Base-by-base conservation (phyloP, 1,284 basidiomycete species). In the Moesziomyces antarcticus region DNA sequence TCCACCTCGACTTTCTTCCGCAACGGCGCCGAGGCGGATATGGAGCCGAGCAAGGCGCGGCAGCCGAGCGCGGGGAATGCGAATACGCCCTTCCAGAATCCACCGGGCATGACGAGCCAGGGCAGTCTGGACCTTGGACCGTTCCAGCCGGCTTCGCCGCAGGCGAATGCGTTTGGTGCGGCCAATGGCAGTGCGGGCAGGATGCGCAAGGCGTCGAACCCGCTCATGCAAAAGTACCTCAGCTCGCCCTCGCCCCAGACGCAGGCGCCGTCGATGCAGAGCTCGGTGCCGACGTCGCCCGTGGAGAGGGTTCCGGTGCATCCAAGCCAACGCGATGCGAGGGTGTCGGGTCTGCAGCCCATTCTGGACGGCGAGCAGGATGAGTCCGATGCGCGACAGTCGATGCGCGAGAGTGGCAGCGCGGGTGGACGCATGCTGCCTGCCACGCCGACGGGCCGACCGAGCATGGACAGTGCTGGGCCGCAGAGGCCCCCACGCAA, bases 61-160 rank as follows among this genome's bases (percentile, higher is more conserved):
- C 59, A 51, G 42, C 30, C 33, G 27, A 51, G 53, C 33, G 52
- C 35, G 11, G 57, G 44, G 37, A 56, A 49, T 16, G 52, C 67
- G 24, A 60, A 49, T 16, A 56, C 67, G 30, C 45, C 62, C 20
- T 78, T 78, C 50, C 67, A 76, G 50, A 57, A 71, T 21, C 79
- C 79, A 4, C 66, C 73, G 3, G 63, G 70, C n/a, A 73, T 76
- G 73, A 55, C 63, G 16, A 81, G 76, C 47, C 75, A 77, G 67
- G 65, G 62, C 45, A 75, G 75, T 45, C 56, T 81, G 44, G 79
- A 81, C 18, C 66, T 77, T 22, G 79, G 79, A 11, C 79, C 79
- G 1, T 81, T 81, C 73, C 73, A 78, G 49, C 56, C 68, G 47
- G 70, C 64, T 18, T 73, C 70, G 20, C 70, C 62, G 5, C 59